Base-by-base conservation (phyloP, 129 eudicot species). In the Ambrosia artemisiifolia region DNA sequence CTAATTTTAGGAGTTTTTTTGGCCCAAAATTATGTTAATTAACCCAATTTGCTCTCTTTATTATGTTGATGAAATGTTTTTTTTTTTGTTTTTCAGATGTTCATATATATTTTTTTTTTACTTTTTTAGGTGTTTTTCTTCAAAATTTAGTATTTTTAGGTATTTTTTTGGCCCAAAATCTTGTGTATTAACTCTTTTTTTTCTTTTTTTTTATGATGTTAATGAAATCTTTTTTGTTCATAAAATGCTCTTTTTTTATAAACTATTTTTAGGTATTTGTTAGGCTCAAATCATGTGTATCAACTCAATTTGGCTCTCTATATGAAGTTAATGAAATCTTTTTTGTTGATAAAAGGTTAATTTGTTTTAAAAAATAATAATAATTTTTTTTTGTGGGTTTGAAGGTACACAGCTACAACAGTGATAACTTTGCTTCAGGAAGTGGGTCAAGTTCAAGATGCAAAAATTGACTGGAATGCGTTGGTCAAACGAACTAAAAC, bases 371-470 rank as follows among this genome's bases (percentile, higher is more conserved):
- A 24, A 0, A 24, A 24, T 24, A 24, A 24, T 24, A 24, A 24
- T 24, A 24, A 24, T 24, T 24, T 43, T 18, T 67, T 33, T 24
- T 60, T 34, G 30, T 40, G 18, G 6, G 64, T 80, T 35, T 72
- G 78, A 78, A 92, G 98, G 90, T 89, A 92, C 63, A 47, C 86
- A 10, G 93, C 91, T 19, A 66, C 84, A n/a, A 77, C 86, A 46
- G 88, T 92, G 40, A 79, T 92, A 63, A 76, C 85, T 33, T 74
- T 92, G 81, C 88, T 92, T 53, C 94, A 89, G 74, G 98, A 92
- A 74, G 89, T 92, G 73, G 88, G 85, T 48, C 90, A 85, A 64
- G 76, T 72, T 28, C 71, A 79, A 33, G 87, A 64, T 40, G 75
- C 47, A 14, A 92, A 92, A 33, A 63, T 81, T 50, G 90, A 92